A percentile compares a stretch with the other conserved stretches of the same genome.
Conservation (phyloP, 2,329 filamentous ascomycete genomes). For the Nemania diffusa region DNA sequence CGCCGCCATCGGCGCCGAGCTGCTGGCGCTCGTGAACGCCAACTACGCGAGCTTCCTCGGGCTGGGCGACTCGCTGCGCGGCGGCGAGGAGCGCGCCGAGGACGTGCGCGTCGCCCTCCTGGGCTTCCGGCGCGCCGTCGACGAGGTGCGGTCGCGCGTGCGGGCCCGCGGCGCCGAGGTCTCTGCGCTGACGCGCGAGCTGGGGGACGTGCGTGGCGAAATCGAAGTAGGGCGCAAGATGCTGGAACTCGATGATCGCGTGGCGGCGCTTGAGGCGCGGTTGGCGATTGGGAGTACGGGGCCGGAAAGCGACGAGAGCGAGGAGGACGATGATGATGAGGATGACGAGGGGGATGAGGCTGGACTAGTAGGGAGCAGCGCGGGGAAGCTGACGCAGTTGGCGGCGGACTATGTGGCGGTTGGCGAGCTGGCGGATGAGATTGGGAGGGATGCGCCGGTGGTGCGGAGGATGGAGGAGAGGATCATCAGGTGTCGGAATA, state of each 20-base stretch:
- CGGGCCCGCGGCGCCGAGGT: conserved; percentile 72
- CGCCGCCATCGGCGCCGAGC: conserved; percentile 81
- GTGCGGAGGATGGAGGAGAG: conserved; percentile 64
- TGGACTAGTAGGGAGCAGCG: conserved; percentile 57
- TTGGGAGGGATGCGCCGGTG: conserved; percentile 61
- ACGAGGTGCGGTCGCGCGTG: conserved; percentile 76
- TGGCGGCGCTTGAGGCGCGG: conserved; percentile 71
- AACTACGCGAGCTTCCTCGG: conserved; percentile 94
- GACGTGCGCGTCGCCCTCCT: conserved; percentile 88
- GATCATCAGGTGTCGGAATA: conserved; percentile 64
- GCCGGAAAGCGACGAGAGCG: conserved; percentile 46
- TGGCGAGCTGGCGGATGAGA: conserved; percentile 54
- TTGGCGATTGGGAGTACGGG: conserved; percentile 64
- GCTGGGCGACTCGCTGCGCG: conserved; percentile 81
- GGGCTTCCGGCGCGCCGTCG: conserved; percentile 84
- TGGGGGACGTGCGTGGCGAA: conserved; percentile 69
- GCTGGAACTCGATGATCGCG: conserved; percentile 72
- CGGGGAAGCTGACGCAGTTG: conserved; percentile 58
- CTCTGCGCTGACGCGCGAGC: conserved; percentile 69
- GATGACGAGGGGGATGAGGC: conserved; percentile 44
- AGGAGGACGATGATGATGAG: conserved; percentile 54
- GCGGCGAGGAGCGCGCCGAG: conserved; percentile 91
- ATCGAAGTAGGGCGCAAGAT: conserved; percentile 71
- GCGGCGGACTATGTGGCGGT: conserved; percentile 59
- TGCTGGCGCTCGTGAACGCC: conserved; percentile 92